Conservation (phyloP, 2,329 filamentous ascomycete species). For the Apiospora pterosperma region DNA sequence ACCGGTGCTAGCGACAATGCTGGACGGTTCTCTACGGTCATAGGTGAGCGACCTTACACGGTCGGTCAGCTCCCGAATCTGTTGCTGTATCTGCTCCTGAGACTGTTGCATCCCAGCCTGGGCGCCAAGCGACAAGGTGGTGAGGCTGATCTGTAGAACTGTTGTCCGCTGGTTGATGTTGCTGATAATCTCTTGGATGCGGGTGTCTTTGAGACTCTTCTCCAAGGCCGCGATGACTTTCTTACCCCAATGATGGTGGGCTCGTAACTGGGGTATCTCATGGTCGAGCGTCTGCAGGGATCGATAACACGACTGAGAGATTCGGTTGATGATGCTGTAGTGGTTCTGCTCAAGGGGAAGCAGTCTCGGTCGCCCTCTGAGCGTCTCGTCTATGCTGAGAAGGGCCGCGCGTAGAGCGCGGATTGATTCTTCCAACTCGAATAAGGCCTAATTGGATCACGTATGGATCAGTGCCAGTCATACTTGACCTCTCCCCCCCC, state of each 20-base stretch:
- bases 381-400: conserved; percentile 12
- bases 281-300: conserved; percentile 15
- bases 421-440: neutral
- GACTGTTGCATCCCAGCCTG: conserved; percentile 20
- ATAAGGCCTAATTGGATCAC: neutral
- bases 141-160: conserved; percentile 23
- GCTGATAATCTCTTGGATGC: conserved; percentile 17
- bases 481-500: neutral
- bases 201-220: conserved; percentile 17
- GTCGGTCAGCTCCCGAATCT: conserved; percentile 21
- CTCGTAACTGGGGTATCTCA: conserved; percentile 20
- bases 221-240: conserved; percentile 17
- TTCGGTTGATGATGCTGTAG: conserved; percentile 18
- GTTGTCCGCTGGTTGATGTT: conserved; percentile 22
- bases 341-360: conserved; percentile 22
- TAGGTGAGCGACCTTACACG: conserved; percentile 13
- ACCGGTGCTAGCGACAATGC: neutral
- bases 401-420: conserved; percentile 7
- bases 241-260: conserved; percentile 12
- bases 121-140: conserved; percentile 22
- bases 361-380: conserved; percentile 14
- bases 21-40: neutral
- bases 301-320: conserved; percentile 19
- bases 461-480: neutral
- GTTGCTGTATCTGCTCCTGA: conserved; percentile 20